Percentiles rank a stretch among this genome's conserved stretches.
These are phyloP conservation scores for Handroanthus guayacan DNA, from an alignment of 257 asterid genomes.

Conservation along the genomic window DNA sequence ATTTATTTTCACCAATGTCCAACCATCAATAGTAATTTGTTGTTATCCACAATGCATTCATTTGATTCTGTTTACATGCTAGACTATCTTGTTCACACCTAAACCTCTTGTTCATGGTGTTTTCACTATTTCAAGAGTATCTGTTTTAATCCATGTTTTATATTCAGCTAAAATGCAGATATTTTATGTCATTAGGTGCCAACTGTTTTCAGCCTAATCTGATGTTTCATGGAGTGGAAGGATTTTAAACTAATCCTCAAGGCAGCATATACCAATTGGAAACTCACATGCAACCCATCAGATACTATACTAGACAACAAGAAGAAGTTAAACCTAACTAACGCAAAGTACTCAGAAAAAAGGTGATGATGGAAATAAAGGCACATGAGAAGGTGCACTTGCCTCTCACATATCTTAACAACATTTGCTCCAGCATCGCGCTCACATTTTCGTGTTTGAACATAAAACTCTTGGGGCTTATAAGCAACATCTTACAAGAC, in stretches of 20 bases:
- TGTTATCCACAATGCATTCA: not conserved
- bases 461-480: conserved; percentile 85
- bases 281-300: conserved; percentile 13
- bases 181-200: not conserved
- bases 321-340: not conserved
- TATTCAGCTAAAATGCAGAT: not conserved
- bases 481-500: conserved; percentile 81
- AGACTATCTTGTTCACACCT: not conserved
- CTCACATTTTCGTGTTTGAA: conserved; percentile 87
- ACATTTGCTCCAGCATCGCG: conserved; percentile 80
- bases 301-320: conserved; percentile 18
- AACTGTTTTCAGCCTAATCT: not conserved
- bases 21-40: not conserved
- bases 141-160: not conserved
- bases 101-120: not conserved
- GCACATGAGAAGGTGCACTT: conserved; percentile 41
- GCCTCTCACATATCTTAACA: conserved; percentile 89
- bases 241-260: not conserved
- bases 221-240: not conserved
- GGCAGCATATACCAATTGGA: not conserved
- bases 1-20: not conserved
- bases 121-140: not conserved
- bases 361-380: conserved; percentile 20
- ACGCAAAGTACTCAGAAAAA: not conserved
- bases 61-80: not conserved